Evolutionary conservation across 176 grass and related monocot genomes (phyloP), one percentile per base, ranked within the genome.

Genomic region (Themeda triandra): DNA sequence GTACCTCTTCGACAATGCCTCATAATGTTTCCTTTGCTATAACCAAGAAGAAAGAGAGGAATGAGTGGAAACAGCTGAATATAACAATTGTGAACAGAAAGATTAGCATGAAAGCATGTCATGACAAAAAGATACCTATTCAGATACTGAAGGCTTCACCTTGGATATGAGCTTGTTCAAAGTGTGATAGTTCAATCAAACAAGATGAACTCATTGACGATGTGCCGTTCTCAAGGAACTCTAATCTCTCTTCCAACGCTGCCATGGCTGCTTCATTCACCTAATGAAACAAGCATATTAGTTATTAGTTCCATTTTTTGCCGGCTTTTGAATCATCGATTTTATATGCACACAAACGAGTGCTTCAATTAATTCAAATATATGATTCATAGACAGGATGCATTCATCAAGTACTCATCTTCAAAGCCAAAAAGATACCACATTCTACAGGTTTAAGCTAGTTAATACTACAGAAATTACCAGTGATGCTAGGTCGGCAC

Each of bases 231-330:
- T 87, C 70, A n/a, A 86, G 23, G 33, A 44, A 76, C 46, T 92
- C 80, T 19, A 81, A 49, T 46, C 85, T 91, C 85, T 95, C 95
- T 49, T 91, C 89, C 67, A 93, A 66, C 6, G 92, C 87, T 69
- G 67, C 85, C 95, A 93, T 44, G 41, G 41, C 95, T 44, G 95
- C 95, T 89, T 95, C 91, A 56, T 44, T 93, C 88, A 98, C 90
- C 95, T 95, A 75, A 53, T 65, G 19, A 83, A 66, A 49, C 18
- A 72, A 86, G 19, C 36, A 86, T 1, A 41, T 79, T 46, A 79
- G 78, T n/a, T 1, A 41, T 79, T 46, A 35, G 33, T 2, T 68
- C 13, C 0, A 30, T 32, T 1, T 48, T 51, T 32, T 0, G 3
- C 8, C 18, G 17, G 19, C 9, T n/a, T n/a, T 35, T 35, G 33